phyloP scores from a whole-genome alignment of 2,329 filamentous ascomycete species.

The Aspergillus tamarii region DNA sequence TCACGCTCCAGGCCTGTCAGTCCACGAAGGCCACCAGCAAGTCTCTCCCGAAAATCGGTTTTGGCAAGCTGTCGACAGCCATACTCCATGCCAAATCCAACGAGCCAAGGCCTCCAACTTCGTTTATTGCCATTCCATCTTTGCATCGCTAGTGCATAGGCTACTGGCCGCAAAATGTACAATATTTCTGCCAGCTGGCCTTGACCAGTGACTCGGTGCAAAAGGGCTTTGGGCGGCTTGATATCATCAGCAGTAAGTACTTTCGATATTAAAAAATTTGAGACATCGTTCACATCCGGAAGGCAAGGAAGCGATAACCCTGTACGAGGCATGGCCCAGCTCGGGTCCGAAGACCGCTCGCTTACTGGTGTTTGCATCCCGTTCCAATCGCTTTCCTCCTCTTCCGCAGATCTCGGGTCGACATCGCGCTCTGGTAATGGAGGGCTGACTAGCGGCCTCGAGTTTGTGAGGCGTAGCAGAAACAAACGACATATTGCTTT shows the following conservation, averaged over 20 bases:
- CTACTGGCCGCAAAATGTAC: conserved; percentile 84
- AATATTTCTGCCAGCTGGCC: conserved; percentile 87
- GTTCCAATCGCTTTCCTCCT: conserved; percentile 49
- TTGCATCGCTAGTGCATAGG: conserved; percentile 83
- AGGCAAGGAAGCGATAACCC: conserved; percentile 82
- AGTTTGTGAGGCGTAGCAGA: conserved; percentile 79
- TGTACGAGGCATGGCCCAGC: conserved; percentile 94
- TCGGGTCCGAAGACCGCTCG: conserved; percentile 50
- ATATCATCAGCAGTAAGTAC: conserved; percentile 96
- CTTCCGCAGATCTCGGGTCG: conserved; percentile 63
- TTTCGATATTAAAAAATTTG: conserved; percentile 82
- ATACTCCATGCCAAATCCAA: conserved; percentile 83
- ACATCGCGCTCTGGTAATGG: conserved; percentile 84
- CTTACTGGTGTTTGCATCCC: conserved; percentile 49
- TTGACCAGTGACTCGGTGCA: conserved; percentile 73
- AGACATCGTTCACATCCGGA: conserved; percentile 79
- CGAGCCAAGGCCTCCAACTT: conserved; percentile 89
- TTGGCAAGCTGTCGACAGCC: conserved; percentile 83
- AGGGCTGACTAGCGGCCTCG: conserved; percentile 79
- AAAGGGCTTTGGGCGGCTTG: conserved; percentile 81
- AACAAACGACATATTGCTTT: conserved; percentile 85
- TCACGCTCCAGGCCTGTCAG: conserved; percentile 85
- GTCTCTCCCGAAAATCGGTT: conserved; percentile 63
- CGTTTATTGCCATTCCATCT: conserved; percentile 71
- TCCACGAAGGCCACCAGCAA: conserved; percentile 72